Evolutionary conservation across 805 yeast species (phyloP).

Genomic region (Hermanozyma aechmeae): DNA sequence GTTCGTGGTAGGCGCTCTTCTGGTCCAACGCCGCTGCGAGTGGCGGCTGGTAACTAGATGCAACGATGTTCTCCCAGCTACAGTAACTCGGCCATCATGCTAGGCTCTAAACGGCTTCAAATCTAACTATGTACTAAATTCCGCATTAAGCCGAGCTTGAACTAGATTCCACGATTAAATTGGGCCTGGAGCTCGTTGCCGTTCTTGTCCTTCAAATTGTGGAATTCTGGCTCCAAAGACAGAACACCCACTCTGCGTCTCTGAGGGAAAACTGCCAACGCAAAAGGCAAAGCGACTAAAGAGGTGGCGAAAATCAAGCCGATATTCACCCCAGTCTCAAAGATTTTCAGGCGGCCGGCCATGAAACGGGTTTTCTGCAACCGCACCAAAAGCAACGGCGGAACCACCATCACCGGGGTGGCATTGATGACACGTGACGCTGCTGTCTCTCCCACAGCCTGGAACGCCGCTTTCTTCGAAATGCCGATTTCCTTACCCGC

Average conservation of each 20-base stretch:
- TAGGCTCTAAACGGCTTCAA: too few relatives aligned
- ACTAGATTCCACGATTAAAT: constrained; percentile 71
- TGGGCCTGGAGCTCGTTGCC: constrained; percentile 59
- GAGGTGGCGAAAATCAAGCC: constrained; percentile 83
- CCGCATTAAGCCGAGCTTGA: too few relatives aligned
- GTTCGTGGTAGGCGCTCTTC: too few relatives aligned
- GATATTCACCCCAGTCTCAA: constrained; percentile 66
- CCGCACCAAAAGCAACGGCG: constrained; percentile 76
- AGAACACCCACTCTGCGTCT: constrained; percentile 52
- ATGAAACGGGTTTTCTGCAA: constrained; percentile 60
- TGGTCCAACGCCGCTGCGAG: too few relatives aligned
- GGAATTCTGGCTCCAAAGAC: constrained; percentile 58
- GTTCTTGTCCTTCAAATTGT: constrained; percentile 46
- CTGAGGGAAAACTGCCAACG: constrained; percentile 93
- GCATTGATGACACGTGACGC: constrained; percentile 91
- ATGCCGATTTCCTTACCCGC: constrained; percentile 53
- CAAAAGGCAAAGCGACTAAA: constrained; percentile 85
- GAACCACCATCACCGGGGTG: constrained; percentile 94
- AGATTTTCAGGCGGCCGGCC: constrained; percentile 55
- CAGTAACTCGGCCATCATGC: too few relatives aligned
- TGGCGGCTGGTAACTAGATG: too few relatives aligned
- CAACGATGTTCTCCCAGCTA: too few relatives aligned
- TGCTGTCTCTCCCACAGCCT: constrained; percentile 97
- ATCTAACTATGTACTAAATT: too few relatives aligned
- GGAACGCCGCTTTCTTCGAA: constrained; percentile 78